Conservation (phyloP, 805 yeast species). For the Kuraishia piskuri region DNA sequence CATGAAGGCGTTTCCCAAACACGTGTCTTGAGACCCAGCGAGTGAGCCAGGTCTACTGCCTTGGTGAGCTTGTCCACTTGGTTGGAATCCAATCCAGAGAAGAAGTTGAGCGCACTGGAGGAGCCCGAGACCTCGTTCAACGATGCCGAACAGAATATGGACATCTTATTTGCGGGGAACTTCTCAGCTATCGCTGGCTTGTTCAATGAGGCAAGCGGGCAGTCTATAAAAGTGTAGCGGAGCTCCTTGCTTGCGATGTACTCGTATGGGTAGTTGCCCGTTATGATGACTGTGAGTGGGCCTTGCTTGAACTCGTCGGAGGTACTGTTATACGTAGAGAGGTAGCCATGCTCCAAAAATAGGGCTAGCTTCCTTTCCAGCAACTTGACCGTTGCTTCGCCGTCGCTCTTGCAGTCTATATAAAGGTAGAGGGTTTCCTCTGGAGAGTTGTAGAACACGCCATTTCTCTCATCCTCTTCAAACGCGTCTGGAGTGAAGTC, state of each 20-base stretch:
- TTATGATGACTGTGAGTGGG: slow-evolving; percentile 53
- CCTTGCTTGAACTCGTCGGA: slow-evolving; percentile 30
- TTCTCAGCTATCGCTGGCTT: slow-evolving; percentile 9
- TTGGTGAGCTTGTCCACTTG: slow-evolving; percentile 22
- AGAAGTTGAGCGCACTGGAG: slow-evolving; percentile 7
- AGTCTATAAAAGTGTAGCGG: slow-evolving; percentile 41
- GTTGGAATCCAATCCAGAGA: slow-evolving; percentile 22
- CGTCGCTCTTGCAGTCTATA: slow-evolving; percentile 51
- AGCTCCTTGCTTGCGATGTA: slow-evolving; percentile 16
- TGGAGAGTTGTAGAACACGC: slow-evolving; percentile 35
- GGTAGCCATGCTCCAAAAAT: slow-evolving; percentile 37
- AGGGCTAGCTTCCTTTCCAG: slow-evolving; percentile 35
- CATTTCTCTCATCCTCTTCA: slow-evolving; percentile 13
- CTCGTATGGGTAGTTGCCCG: slow-evolving; percentile 54
- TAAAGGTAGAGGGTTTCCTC: slow-evolving; percentile 45
- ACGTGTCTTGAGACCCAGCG: slow-evolving; percentile 42
- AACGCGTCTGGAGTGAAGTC: background rate
- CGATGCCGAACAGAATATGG: slow-evolving; percentile 16
- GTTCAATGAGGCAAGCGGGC: slow-evolving; percentile 27
- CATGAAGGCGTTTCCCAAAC: slow-evolving; percentile 68
- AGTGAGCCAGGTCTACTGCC: slow-evolving; percentile 31
- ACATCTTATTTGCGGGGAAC: slow-evolving; percentile 13
- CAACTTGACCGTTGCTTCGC: slow-evolving; percentile 29
- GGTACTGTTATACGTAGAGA: slow-evolving; percentile 36
- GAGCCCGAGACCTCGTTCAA: slow-evolving; percentile 12